phyloP scores from a whole-genome alignment of 176 grass and related monocot species.

The Zoysia japonica region DNA sequence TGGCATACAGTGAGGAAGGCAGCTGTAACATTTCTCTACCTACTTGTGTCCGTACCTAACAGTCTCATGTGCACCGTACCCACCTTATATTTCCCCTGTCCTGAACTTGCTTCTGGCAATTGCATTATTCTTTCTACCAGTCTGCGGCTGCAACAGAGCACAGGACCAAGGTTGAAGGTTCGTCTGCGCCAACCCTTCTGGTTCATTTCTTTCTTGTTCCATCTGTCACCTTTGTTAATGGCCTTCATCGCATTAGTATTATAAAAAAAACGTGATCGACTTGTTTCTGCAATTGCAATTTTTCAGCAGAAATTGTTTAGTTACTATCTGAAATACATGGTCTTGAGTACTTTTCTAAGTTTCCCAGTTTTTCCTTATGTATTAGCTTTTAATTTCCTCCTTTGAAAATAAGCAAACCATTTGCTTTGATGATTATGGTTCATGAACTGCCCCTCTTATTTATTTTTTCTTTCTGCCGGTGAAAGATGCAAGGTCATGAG shows the following conservation, averaged over 20 bases:
- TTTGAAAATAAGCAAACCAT: neutral
- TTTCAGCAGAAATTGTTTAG: neutral
- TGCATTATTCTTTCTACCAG: constrained; percentile 36
- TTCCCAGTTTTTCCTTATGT: neutral
- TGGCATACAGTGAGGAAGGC: constrained; percentile 15
- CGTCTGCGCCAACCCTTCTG: constrained; percentile 10
- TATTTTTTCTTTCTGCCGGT: constrained; percentile 13
- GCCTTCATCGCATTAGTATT: constrained; percentile 6
- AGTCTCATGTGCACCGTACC: constrained; percentile 41
- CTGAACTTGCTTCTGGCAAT: constrained; percentile 9
- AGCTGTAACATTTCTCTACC: constrained; percentile 20
- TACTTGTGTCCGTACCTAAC: constrained; percentile 41
- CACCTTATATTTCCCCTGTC: constrained; percentile 33
- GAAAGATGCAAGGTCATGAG: constrained; percentile 44
- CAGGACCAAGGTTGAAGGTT: constrained; percentile 24
- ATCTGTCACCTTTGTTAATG: neutral
- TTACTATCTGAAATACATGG: constrained; percentile 14
- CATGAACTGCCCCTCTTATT: neutral
- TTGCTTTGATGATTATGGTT: neutral
- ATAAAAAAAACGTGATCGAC: neutral
- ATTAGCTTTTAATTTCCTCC: neutral
- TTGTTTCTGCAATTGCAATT: constrained; percentile 1
- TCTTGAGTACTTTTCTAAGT: neutral
- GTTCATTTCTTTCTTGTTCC: constrained; percentile 13
- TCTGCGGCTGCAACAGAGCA: constrained; percentile 14